Evolutionary conservation across 176 grass and related monocot species (phyloP), one percentile per base, ranked within the genome.

Genomic region (Poa pratensis): DNA sequence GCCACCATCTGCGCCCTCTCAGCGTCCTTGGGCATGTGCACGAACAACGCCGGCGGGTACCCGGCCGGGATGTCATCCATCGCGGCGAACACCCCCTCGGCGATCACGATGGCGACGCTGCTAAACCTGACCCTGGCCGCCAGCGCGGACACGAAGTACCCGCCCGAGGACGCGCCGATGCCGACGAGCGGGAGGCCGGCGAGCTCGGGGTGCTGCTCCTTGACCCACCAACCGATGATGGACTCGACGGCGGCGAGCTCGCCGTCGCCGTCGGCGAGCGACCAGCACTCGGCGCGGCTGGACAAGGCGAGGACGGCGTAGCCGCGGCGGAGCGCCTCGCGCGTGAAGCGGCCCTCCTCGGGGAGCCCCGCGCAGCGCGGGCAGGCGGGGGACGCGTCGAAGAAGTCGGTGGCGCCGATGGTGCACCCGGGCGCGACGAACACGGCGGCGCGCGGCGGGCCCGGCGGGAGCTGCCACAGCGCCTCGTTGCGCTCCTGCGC

Each of bases 381-480:
- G 80, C 93, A 95, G 46, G 61, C 75, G 4, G 93, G 80, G 14
- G 86, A 93, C 15, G 87, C 89, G 80, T 98, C 95, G 92, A 94
- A 98, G 82, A 95, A 95, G 77, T 98, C 89, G 66, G 91, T 80
- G 77, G 93, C 93, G 55, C 91, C 89, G 82, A 93, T 88, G 61
- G 82, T 92, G 86, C 95, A 98, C 5, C 95, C 93, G 50, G 92
- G 95, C 39, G 95, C 93, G 67, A 88, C 80, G 81, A 98, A 98
- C 24, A 98, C 17, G 55, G 82, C 83, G 24, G 93, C 92, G 64
- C 89, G 89, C 10, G 81, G 87, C 11, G 85, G 18, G 24, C 55
- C 78, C 28, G 69, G 62, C 8, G 93, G 93, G 0, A 95, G 85
- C 85, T 95, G 93, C 91, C 90, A 98, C 76, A 98, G 90, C 87